Evolutionary conservation across 192 early-diverging fungal species (phyloP).

Genomic region (Podila clonocystis): DNA sequence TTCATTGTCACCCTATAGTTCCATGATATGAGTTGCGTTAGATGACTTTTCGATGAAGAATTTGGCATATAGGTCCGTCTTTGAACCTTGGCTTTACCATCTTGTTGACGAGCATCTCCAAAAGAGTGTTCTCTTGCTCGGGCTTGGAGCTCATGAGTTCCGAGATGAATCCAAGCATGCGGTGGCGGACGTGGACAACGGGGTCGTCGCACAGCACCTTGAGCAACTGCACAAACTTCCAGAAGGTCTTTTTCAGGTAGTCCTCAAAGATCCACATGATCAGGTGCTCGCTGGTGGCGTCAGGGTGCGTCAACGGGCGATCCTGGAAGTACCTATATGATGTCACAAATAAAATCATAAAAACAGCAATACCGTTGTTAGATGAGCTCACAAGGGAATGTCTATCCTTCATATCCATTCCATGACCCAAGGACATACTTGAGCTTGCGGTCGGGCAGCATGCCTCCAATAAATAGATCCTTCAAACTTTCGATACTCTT

Average conservation of each 20-base stretch:
- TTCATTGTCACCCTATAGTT: conserved; percentile 80
- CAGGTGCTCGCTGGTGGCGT: conserved; percentile 77
- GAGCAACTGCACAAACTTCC: conserved; percentile 88
- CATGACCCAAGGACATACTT: conserved; percentile 27
- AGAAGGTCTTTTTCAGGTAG: conserved; percentile 89
- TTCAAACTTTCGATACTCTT: conserved; percentile 89
- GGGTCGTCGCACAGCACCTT: conserved; percentile 92
- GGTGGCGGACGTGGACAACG: conserved; percentile 83
- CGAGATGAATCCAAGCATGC: conserved; percentile 78
- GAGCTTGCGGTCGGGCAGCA: conserved; percentile 92
- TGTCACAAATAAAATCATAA: not conserved
- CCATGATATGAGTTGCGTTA: not conserved
- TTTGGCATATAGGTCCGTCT: not conserved
- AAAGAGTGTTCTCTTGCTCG: conserved; percentile 96
- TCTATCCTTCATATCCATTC: too few relatives aligned
- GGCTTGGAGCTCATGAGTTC: conserved; percentile 87
- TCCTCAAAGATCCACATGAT: conserved; percentile 96
- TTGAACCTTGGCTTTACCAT: conserved; percentile 51
- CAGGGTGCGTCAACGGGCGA: conserved; percentile 72
- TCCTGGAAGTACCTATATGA: conserved; percentile 86
- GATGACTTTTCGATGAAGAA: not conserved
- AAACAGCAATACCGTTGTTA: not conserved
- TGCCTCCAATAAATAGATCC: conserved; percentile 83
- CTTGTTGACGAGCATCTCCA: conserved; percentile 94
- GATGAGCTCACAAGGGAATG: too few relatives aligned